phyloP scores from a whole-genome alignment of 176 grass and related monocot species.

The Zoysia japonica region DNA sequence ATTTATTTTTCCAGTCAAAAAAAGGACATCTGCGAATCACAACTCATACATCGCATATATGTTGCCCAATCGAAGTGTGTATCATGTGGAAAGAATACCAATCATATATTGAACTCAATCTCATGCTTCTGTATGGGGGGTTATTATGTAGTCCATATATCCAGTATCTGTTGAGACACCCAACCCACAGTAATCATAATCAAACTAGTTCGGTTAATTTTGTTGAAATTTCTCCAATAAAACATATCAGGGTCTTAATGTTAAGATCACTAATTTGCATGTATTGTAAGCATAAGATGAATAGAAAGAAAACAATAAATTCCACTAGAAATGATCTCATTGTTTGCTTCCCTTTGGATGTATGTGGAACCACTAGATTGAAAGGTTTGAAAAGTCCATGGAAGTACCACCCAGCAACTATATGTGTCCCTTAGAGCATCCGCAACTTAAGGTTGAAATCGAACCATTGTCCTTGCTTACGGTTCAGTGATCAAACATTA shows the following conservation, averaged over 20 bases:
- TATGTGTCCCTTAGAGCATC: slow-evolving; percentile 26
- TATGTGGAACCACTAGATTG: slow-evolving; percentile 80
- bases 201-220: slow-evolving; percentile 23
- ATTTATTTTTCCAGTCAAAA: background rate
- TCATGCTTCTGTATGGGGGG: slow-evolving; percentile 67
- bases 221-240: background rate
- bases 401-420: slow-evolving; percentile 43
- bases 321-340: slow-evolving; percentile 89
- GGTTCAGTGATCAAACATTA: too few species aligned
- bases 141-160: slow-evolving; percentile 63
- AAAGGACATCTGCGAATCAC: background rate
- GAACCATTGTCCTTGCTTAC: too few species aligned
- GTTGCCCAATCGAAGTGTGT: slow-evolving; percentile 5
- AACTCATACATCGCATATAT: background rate
- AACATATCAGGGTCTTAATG: slow-evolving; percentile 54
- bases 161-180: slow-evolving; percentile 59
- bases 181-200: slow-evolving; percentile 30
- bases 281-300: background rate
- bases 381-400: slow-evolving; percentile 63
- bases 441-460: too few species aligned
- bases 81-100: slow-evolving; percentile 25
- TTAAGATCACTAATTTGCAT: too few species aligned
- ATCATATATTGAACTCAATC: slow-evolving; percentile 76
- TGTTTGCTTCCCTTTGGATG: slow-evolving; percentile 67
- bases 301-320: background rate